These are phyloP conservation scores for Ogataea pini DNA, from an alignment of 805 yeast genomes.

Conservation along the genomic window DNA sequence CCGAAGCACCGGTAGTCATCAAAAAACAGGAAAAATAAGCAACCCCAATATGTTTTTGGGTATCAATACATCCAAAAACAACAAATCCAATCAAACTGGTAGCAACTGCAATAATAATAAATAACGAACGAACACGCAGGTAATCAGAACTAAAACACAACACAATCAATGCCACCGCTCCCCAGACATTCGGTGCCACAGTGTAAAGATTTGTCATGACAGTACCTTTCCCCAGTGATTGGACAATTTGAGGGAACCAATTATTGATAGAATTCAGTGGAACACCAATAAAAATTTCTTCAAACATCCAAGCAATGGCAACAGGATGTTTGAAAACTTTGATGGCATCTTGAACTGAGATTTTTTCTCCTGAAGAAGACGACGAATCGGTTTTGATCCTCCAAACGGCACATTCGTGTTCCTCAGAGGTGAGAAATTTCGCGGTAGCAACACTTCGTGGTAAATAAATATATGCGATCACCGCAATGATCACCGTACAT, in stretches of 20 bases:
- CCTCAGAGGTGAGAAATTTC: constrained; percentile 42
- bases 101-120: constrained; percentile 40
- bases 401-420: constrained; percentile 38
- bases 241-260: constrained; percentile 50
- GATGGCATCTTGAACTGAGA: constrained; percentile 43
- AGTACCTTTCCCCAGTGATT: constrained; percentile 40
- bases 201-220: constrained; percentile 44
- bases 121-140: constrained; percentile 39
- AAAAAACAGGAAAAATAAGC: constrained; percentile 27
- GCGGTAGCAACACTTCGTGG: constrained; percentile 41
- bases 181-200: constrained; percentile 51
- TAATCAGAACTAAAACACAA: constrained; percentile 45
- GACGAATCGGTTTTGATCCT: constrained; percentile 49
- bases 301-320: constrained; percentile 44
- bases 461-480: constrained; percentile 36
- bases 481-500: constrained; percentile 39
- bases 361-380: constrained; percentile 37
- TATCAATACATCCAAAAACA: constrained; percentile 47
- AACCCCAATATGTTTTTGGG: constrained; percentile 32
- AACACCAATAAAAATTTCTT: constrained; percentile 48
- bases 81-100: constrained; percentile 47
- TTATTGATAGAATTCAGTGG: constrained; percentile 49
- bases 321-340: constrained; percentile 48
- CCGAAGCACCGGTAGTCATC: constrained; percentile 51
- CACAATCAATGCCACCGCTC: constrained; percentile 43